Evolutionary conservation across 2,329 filamentous ascomycete species (phyloP).

Genomic region (Arthrinium puccinioides): DNA sequence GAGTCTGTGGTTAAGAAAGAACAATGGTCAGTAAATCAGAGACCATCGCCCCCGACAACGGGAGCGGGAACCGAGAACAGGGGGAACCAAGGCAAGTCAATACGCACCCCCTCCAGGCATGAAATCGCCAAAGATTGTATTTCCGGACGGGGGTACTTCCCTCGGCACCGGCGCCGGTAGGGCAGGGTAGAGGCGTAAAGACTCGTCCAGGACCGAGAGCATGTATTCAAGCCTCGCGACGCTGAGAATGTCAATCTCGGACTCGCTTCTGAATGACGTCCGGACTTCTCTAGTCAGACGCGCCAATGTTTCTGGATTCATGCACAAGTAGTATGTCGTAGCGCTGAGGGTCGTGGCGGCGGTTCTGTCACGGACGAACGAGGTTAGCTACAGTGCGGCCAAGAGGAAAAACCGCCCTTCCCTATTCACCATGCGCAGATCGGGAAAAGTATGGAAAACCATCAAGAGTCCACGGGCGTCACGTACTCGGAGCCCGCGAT

Average conservation of each 20-base stretch:
- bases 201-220: not conserved
- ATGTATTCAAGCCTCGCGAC: not conserved
- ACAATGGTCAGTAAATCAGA: not conserved
- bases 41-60: no score
- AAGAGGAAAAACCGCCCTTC: conserved; percentile 8
- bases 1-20: not conserved
- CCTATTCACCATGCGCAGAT: not conserved
- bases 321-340: not conserved
- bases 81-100: not conserved
- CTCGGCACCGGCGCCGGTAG: conserved; percentile 14
- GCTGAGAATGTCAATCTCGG: not conserved
- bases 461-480: not conserved
- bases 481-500: not conserved
- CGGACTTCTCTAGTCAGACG: not conserved
- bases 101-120: conserved; percentile 17
- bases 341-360: no score
- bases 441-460: not conserved
- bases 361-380: no score
- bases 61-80: no score
- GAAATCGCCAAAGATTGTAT: conserved; percentile 13
- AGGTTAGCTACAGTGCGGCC: no score
- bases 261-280: not conserved
- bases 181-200: not conserved
- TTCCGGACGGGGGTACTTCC: conserved; percentile 15
- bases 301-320: not conserved